phyloP scores from a whole-genome alignment of 345 rosid genomes.

The Geranium brycei region DNA sequence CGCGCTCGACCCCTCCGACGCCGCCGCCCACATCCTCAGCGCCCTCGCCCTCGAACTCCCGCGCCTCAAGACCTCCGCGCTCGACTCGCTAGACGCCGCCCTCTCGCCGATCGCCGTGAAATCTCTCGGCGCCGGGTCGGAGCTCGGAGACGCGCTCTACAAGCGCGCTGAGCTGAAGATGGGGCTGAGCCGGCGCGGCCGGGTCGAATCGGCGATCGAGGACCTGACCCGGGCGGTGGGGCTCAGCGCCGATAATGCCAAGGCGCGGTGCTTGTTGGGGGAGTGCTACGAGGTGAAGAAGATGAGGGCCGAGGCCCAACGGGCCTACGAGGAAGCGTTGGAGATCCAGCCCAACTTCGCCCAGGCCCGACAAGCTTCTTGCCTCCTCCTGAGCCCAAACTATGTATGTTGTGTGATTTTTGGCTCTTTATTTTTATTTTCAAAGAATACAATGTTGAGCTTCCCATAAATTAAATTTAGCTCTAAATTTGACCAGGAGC shows the following conservation, averaged over 20 bases:
- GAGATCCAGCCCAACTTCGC: constrained; percentile 20
- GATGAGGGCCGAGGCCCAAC: constrained; percentile 32
- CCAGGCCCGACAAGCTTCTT: constrained; percentile 17
- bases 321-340: constrained; percentile 35
- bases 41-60: constrained; percentile 52
- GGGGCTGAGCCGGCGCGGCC: constrained; percentile 20
- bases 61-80: constrained; percentile 49
- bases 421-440: no score
- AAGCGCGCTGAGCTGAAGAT: constrained; percentile 48
- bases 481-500: no score
- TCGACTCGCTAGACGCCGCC: constrained; percentile 46
- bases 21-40: constrained; percentile 49
- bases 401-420: no score
- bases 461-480: no score
- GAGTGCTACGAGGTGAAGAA: constrained; percentile 46
- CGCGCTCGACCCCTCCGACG: constrained; percentile 43
- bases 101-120: constrained; percentile 38
- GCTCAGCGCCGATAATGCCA: constrained; percentile 19
- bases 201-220: constrained; percentile 31
- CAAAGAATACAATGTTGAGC: no score
- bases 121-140: constrained; percentile 32
- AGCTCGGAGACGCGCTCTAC: constrained; percentile 45
- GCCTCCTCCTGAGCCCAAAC: no score
- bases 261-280: constrained; percentile 32
- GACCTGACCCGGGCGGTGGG: constrained; percentile 36